Percentiles rank a stretch among this genome's conserved stretches.
Evolutionary conservation across 2,329 filamentous ascomycete species (phyloP).

Genomic region (Ustulina deusta): DNA sequence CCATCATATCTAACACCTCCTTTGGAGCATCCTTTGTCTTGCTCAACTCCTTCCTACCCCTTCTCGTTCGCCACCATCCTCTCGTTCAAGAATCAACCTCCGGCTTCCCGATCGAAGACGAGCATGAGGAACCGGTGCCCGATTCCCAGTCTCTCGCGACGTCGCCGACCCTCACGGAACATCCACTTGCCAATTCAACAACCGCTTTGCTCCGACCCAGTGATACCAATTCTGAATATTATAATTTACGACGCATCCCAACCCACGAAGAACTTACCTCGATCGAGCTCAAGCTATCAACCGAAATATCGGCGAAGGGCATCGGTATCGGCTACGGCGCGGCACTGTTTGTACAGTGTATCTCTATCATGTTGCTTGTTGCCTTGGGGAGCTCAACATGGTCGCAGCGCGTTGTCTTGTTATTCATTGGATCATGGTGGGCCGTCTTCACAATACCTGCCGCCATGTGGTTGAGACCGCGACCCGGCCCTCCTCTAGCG

Average conservation of each 20-base stretch:
- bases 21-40: constrained; percentile 96
- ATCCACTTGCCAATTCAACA: constrained; percentile 57
- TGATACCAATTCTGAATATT: constrained; percentile 45
- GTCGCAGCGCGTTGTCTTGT: constrained; percentile 86
- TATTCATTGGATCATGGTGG: constrained; percentile 93
- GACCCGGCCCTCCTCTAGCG: constrained; percentile 85
- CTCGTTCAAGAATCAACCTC: constrained; percentile 52
- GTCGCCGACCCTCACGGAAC: constrained; percentile 49
- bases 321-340: constrained; percentile 95
- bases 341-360: constrained; percentile 83
- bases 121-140: constrained; percentile 48
- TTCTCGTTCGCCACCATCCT: constrained; percentile 89
- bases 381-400: constrained; percentile 81
- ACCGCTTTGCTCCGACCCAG: constrained; percentile 60
- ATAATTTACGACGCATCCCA: constrained; percentile 54
- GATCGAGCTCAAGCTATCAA: constrained; percentile 82
- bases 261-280: constrained; percentile 67
- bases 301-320: constrained; percentile 89
- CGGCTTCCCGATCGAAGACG: constrained; percentile 47
- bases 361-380: constrained; percentile 82
- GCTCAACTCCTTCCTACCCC: constrained; percentile 91
- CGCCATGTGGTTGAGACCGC: constrained; percentile 85
- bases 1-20: constrained; percentile 91
- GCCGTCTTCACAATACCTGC: constrained; percentile 89
- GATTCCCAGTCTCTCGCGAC: constrained; percentile 55